Conservation (phyloP, 148 eudicot genomes). For the Rhododendron vialii region DNA sequence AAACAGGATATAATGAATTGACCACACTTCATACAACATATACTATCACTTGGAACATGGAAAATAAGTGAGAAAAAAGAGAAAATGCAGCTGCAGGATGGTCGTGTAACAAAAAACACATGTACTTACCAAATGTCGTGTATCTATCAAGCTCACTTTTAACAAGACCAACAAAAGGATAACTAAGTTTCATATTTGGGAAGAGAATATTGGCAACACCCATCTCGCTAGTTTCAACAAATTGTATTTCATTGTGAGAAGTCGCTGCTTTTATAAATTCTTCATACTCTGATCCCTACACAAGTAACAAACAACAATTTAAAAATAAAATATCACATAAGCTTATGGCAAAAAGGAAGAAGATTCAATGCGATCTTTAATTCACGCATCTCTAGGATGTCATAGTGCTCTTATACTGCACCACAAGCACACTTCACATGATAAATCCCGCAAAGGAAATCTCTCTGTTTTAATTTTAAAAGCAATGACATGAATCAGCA, state of each 20-base stretch:
- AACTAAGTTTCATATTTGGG: constrained; percentile 40
- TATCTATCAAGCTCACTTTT: constrained; percentile 86
- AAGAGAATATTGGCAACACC: constrained; percentile 59
- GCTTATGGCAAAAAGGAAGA: background rate
- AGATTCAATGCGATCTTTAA: background rate
- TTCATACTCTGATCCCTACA: constrained; percentile 68
- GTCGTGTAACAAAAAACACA: background rate
- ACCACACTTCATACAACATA: background rate
- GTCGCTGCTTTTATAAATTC: constrained; percentile 73
- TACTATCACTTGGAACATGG: background rate
- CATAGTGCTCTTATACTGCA: background rate
- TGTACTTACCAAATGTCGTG: constrained; percentile 62
- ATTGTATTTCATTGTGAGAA: constrained; percentile 77
- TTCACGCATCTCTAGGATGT: background rate
- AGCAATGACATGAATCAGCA: background rate
- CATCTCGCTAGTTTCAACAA: constrained; percentile 58
- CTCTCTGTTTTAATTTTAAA: background rate
- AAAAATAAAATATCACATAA: background rate
- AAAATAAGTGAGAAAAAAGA: background rate
- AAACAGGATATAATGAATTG: background rate
- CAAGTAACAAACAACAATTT: background rate
- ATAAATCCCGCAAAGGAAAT: background rate
- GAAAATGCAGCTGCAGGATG: background rate
- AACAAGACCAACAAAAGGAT: constrained; percentile 65
- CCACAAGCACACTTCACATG: background rate